Evolutionary conservation across 192 early-diverging fungal species (phyloP).

Genomic region (Oehlia diaphana): DNA sequence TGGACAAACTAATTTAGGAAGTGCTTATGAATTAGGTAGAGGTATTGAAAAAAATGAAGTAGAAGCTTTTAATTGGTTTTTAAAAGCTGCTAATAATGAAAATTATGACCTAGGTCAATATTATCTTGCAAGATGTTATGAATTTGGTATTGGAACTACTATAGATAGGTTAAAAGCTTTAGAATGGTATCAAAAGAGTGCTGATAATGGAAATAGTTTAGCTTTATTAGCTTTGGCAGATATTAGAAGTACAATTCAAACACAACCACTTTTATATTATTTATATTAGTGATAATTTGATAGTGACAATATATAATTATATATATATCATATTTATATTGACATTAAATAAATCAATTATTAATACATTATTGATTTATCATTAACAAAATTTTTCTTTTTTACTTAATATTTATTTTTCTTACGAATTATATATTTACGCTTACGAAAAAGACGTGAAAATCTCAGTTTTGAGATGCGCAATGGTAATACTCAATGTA

Average conservation of each 20-base stretch:
- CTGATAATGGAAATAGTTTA: neutral
- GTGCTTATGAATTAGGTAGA: neutral
- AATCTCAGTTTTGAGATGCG: too few relatives aligned
- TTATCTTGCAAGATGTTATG: conserved; percentile 65
- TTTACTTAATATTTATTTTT: too few relatives aligned
- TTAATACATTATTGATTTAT: too few relatives aligned
- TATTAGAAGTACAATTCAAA: neutral
- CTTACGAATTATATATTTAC: too few relatives aligned
- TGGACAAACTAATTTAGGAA: neutral
- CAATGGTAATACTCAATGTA: too few relatives aligned
- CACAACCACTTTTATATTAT: too few relatives aligned
- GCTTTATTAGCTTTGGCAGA: neutral
- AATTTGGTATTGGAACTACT: conserved; percentile 63
- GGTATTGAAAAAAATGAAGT: neutral
- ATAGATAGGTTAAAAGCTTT: neutral
- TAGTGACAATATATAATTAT: too few relatives aligned
- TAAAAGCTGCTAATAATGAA: neutral
- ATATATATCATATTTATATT: too few relatives aligned
- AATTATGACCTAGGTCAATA: conserved; percentile 42
- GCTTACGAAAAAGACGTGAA: too few relatives aligned
- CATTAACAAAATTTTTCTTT: too few relatives aligned
- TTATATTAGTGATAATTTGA: too few relatives aligned
- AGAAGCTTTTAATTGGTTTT: neutral
- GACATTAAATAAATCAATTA: too few relatives aligned
- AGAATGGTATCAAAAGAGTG: neutral